Evolutionary conservation across 331 rosid genomes (phyloP).

Genomic region (Acacia pycnantha): DNA sequence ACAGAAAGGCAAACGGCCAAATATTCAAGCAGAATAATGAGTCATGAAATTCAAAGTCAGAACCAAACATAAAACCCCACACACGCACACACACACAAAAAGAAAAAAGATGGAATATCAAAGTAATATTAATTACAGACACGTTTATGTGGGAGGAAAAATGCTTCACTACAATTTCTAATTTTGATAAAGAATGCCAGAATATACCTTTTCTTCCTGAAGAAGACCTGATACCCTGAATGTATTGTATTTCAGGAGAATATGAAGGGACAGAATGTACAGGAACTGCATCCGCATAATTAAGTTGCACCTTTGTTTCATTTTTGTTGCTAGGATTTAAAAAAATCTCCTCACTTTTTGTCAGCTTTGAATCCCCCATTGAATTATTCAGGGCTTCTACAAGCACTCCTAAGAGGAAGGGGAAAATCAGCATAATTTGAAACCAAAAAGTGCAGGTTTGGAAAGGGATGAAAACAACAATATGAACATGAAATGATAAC

Average conservation of each 20-base stretch:
- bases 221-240: conserved; percentile 34
- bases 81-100: background rate
- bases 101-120: background rate
- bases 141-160: conserved; percentile 5
- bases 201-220: conserved; percentile 46
- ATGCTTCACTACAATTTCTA: background rate
- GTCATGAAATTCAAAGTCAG: background rate
- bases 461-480: conserved; percentile 14
- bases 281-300: conserved; percentile 33
- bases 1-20: conserved; percentile 5
- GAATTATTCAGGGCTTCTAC: conserved; percentile 36
- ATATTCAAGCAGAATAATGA: conserved; percentile 8
- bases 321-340: conserved; percentile 28
- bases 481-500: conserved; percentile 18
- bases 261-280: conserved; percentile 25
- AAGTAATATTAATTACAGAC: background rate
- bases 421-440: conserved; percentile 19
- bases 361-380: conserved; percentile 36
- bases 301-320: conserved; percentile 36
- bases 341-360: conserved; percentile 34
- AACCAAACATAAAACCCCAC: background rate
- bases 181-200: background rate
- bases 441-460: background rate
- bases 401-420: conserved; percentile 35
- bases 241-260: conserved; percentile 42